phyloP scores from a whole-genome alignment of 2,329 filamentous ascomycete species.

The Exophiala phaeomuriformis region DNA sequence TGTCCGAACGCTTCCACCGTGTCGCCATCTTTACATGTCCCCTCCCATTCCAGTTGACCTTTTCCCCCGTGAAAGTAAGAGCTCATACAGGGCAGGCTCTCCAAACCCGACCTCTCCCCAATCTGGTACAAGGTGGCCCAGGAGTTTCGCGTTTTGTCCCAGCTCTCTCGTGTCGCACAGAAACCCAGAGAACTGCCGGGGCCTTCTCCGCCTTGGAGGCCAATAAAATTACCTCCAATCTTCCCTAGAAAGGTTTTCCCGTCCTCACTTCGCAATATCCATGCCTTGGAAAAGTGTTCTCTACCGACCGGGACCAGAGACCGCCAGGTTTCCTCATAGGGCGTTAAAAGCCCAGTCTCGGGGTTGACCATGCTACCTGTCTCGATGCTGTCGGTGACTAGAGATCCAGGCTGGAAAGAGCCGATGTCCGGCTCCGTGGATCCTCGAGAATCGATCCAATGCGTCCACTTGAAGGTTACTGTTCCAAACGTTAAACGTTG shows the following conservation, averaged over 20 bases:
- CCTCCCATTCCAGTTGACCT: neutral
- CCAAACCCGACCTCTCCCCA: neutral
- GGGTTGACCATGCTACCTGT: slow-evolving; percentile 16
- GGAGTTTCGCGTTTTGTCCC: neutral
- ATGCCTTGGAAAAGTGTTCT: slow-evolving; percentile 5
- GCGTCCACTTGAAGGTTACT: slow-evolving; percentile 16
- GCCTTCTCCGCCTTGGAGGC: neutral
- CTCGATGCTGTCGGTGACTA: slow-evolving; percentile 38
- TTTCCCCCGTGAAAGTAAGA: neutral
- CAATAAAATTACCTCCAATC: neutral
- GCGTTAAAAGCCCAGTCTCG: slow-evolving; percentile 22
- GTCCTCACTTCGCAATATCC: slow-evolving; percentile 12
- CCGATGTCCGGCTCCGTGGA: slow-evolving; percentile 16
- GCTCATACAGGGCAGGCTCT: neutral
- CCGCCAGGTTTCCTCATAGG: slow-evolving; percentile 52
- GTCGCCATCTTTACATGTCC: slow-evolving; percentile 7
- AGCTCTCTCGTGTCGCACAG: neutral
- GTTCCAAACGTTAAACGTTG: neutral
- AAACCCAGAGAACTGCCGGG: neutral
- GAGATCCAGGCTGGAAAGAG: slow-evolving; percentile 30
- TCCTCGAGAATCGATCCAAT: slow-evolving; percentile 17
- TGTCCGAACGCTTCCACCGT: slow-evolving; percentile 6
- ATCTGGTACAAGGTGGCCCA: neutral
- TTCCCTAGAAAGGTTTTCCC: neutral
- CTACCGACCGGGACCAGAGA: neutral